These are phyloP conservation scores for Oligophagozyma castellii DNA, from an alignment of 1,139 yeast species.

Conservation along the genomic window DNA sequence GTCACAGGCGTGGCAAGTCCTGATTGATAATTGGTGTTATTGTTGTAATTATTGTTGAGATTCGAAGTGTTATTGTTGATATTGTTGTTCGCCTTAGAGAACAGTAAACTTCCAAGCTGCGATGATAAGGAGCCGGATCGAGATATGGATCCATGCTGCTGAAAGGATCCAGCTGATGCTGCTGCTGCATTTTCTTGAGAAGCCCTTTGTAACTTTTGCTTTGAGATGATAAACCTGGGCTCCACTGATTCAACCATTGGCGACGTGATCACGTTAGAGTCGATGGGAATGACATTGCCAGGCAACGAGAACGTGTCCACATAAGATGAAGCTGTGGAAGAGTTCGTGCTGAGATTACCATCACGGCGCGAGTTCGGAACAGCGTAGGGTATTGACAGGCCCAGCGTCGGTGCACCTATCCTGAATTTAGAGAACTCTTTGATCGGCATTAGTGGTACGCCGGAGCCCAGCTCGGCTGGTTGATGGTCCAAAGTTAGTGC, in stretches of 20 bases:
- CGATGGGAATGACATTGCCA: conserved; percentile 34
- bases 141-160: conserved; percentile 27
- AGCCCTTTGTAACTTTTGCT: conserved; percentile 54
- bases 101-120: conserved; percentile 28
- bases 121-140: conserved; percentile 38
- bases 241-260: conserved; percentile 56
- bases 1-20: too few relatives aligned
- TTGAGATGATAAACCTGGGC: conserved; percentile 59
- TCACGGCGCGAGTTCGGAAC: conserved; percentile 37
- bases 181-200: conserved; percentile 22
- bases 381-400: conserved; percentile 55
- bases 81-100: conserved; percentile 23
- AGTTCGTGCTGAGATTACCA: conserved; percentile 12
- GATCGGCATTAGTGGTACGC: too few relatives aligned
- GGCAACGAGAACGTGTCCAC: conserved; percentile 31
- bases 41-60: neutral
- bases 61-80: conserved; percentile 5
- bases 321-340: conserved; percentile 23
- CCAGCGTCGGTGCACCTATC: too few relatives aligned
- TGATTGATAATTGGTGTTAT: neutral
- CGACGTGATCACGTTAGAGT: conserved; percentile 51
- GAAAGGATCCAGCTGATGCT: too few relatives aligned
- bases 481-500: too few relatives aligned
- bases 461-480: too few relatives aligned
- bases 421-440: too few relatives aligned